Conservation (phyloP, 495 filamentous ascomycete genomes). For the Talaromyces trachyspermus region DNA sequence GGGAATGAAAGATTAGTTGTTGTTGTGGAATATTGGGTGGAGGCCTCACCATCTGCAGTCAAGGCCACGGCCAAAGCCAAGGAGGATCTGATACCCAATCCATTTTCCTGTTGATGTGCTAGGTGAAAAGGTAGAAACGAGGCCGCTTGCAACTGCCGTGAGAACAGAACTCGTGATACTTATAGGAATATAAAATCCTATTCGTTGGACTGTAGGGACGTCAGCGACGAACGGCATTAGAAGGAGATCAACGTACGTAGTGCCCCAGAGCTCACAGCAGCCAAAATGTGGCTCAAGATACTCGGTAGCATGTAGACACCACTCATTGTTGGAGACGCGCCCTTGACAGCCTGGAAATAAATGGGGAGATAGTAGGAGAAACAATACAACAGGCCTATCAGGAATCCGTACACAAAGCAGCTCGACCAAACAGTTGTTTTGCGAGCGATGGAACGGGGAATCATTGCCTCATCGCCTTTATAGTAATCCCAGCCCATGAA, state of each 20-base stretch:
- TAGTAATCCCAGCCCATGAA: constrained; percentile 57
- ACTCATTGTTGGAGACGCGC: constrained; percentile 49
- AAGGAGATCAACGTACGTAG: constrained; percentile 17
- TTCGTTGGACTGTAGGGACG: constrained; percentile 28
- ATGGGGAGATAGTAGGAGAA: constrained; percentile 54
- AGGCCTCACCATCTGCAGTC: constrained; percentile 10
- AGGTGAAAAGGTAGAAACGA: constrained; percentile 50
- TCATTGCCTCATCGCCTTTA: constrained; percentile 59
- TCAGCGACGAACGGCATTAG: constrained; percentile 7
- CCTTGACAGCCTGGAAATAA: constrained; percentile 71
- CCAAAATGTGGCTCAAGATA: constrained; percentile 47
- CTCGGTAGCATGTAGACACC: constrained; percentile 64
- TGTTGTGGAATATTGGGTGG: not conserved
- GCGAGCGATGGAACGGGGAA: constrained; percentile 57
- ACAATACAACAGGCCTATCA: constrained; percentile 29
- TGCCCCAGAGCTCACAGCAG: constrained; percentile 48
- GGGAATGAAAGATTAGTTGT: not conserved
- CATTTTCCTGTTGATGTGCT: constrained; percentile 41
- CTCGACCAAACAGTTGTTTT: constrained; percentile 48
- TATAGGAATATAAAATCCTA: constrained; percentile 64
- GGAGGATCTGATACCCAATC: constrained; percentile 65
- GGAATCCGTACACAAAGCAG: constrained; percentile 43
- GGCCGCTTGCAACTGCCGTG: constrained; percentile 53
- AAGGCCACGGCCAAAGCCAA: constrained; percentile 48
- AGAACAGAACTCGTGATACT: constrained; percentile 47